Base-by-base conservation (phyloP, 257 asterid genomes). In the Coffea eugenioides region DNA sequence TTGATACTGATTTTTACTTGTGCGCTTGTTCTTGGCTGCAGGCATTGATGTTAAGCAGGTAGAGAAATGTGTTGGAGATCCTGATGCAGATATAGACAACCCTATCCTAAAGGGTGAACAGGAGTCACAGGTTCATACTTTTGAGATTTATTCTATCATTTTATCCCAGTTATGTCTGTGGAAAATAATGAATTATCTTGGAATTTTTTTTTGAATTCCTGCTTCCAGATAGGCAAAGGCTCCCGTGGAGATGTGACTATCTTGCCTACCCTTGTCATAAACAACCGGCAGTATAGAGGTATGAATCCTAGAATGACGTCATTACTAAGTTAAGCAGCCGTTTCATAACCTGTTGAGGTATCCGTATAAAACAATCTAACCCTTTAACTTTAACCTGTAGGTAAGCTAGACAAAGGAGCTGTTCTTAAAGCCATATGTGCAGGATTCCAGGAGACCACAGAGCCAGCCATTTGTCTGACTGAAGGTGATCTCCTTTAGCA, bases 51-150 rank as follows among this genome's bases (percentile, higher is more conserved):
- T 90, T 65, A 87, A 84, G 83, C 85, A 89, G 88, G 91, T 95
- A 65, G 92, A 93, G 54, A 88, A 89, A 71, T 95, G 99, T 76
- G 88, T 95, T 54, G 98, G 99, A 80, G 97, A 93, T 83, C 80
- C 88, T 34, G 93, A 89, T 80, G 97, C 95, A 0, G 95, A 95
- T 79, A 79, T 54, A n/a, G 98, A 92, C 72, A 95, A 95, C 86
- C 92, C 92, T 51, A 71, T 95, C 73, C 88, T 93, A 27, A 89
- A 88, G 85, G 86, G 87, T 27, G 93, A 89, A 80, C 91, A 89
- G 75, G 90, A 86, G 79, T 80, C 88, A 23, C 93, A 89, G 91
- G 93, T 89, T 73, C 51, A 48, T 45, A 16, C 49, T 12, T 49
- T 5, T 15, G 65, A 10, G 43, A 21, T 15, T 61, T 75, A 31